Percentiles rank a stretch among this genome's conserved stretches.
These are phyloP conservation scores for Jacaranda mimosifolia DNA, from an alignment of 257 asterid genomes.

Conservation along the genomic window DNA sequence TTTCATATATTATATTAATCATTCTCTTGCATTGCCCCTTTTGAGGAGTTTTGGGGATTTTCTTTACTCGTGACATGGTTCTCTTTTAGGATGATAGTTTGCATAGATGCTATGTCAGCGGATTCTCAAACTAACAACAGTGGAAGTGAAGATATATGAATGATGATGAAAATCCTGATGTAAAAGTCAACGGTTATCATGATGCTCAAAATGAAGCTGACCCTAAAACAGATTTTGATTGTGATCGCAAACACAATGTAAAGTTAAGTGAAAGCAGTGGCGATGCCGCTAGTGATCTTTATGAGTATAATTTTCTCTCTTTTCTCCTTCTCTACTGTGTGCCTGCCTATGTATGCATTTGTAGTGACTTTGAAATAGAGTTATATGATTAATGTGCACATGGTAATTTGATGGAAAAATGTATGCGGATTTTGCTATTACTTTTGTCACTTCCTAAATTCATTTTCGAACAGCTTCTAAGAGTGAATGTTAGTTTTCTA, in stretches of 20 bases:
- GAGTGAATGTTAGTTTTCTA: background rate
- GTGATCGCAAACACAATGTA: conserved; percentile 84
- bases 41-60: background rate
- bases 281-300: conserved; percentile 88
- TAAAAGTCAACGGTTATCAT: conserved; percentile 84
- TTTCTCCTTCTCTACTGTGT: background rate
- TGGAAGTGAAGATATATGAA: conserved; percentile 83
- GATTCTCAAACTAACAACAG: conserved; percentile 87
- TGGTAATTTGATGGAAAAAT: background rate
- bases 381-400: background rate
- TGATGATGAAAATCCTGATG: conserved; percentile 75
- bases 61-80: conserved; percentile 29
- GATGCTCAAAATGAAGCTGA: conserved; percentile 90
- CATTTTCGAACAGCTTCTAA: background rate
- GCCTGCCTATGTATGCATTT: conserved; percentile 17
- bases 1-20: background rate
- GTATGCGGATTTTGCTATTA: background rate
- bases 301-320: conserved; percentile 61
- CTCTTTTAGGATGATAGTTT: conserved; percentile 78
- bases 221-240: conserved; percentile 78
- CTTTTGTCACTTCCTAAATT: background rate
- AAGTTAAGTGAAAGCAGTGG: conserved; percentile 97
- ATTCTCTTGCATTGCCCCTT: background rate
- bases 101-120: conserved; percentile 82
- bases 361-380: conserved; percentile 4